Conservation (phyloP, 345 rosid genomes). For the Corchorus olitorius region DNA sequence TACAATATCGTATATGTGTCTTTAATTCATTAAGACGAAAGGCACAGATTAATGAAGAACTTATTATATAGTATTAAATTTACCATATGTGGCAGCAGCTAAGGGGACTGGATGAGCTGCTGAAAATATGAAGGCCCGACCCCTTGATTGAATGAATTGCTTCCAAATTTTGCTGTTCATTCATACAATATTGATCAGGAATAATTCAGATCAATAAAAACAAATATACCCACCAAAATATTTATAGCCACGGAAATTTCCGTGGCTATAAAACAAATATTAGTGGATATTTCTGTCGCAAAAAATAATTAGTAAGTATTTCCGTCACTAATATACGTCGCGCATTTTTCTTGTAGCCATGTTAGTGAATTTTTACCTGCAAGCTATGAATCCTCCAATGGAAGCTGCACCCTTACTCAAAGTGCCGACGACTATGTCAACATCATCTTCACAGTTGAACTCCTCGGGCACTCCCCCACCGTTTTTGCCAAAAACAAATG, state of each 20-base stretch:
- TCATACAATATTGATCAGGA: neutral
- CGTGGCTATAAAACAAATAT: too few relatives aligned
- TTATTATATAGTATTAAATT: neutral
- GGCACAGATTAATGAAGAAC: neutral
- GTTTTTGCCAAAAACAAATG: slow-evolving; percentile 82
- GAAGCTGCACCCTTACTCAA: slow-evolving; percentile 94
- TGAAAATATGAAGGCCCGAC: slow-evolving; percentile 12
- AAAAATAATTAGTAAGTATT: too few relatives aligned
- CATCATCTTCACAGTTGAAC: slow-evolving; percentile 72
- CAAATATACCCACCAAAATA: too few relatives aligned
- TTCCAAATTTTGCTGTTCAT: slow-evolving; percentile 7
- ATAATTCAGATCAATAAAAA: neutral
- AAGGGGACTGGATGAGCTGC: neutral
- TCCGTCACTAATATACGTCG: too few relatives aligned
- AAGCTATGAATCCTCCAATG: slow-evolving; percentile 90
- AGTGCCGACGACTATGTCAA: slow-evolving; percentile 85
- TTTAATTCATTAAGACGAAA: too few relatives aligned
- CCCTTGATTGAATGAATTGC: slow-evolving; percentile 14
- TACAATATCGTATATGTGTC: too few relatives aligned
- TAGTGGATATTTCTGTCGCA: too few relatives aligned
- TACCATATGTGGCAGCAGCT: slow-evolving; percentile 7
- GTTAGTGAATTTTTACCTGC: too few relatives aligned
- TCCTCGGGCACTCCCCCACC: slow-evolving; percentile 93
- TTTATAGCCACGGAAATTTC: too few relatives aligned
- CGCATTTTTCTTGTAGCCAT: too few relatives aligned